These are phyloP conservation scores for Cladosporium sphaerospermum DNA, from an alignment of 2,329 filamentous ascomycete genomes.

Conservation along the genomic window DNA sequence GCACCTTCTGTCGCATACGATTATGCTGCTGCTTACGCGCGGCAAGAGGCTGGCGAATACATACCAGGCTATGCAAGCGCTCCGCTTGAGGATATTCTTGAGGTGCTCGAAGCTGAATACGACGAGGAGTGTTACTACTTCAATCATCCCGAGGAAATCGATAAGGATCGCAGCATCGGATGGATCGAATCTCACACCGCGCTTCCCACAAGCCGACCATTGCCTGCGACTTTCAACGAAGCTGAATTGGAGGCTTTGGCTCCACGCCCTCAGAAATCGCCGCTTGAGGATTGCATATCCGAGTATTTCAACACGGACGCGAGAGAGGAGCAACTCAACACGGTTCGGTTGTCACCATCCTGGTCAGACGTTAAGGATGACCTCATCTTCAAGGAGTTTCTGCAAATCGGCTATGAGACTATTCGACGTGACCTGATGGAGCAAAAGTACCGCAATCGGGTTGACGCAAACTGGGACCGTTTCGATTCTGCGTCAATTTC, in stretches of 20 bases:
- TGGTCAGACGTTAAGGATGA: conserved; percentile 47
- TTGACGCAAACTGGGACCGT: conserved; percentile 17
- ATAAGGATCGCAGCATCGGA: conserved; percentile 40
- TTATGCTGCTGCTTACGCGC: conserved; percentile 5
- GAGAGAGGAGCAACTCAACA: conserved; percentile 39
- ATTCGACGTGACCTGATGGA: conserved; percentile 37
- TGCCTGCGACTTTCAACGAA: conserved; percentile 39
- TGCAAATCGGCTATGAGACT: conserved; percentile 34
- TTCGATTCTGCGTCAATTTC: conserved; percentile 2
- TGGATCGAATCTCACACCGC: conserved; percentile 41
- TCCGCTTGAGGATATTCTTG: not conserved
- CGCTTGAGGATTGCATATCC: conserved; percentile 43
- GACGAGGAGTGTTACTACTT: conserved; percentile 40
- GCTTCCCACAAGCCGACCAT: conserved; percentile 36
- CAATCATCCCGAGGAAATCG: conserved; percentile 39
- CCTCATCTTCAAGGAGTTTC: conserved; percentile 44
- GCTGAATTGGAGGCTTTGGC: conserved; percentile 39
- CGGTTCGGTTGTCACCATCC: conserved; percentile 44
- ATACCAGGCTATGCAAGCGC: not conserved
- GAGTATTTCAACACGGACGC: conserved; percentile 43
- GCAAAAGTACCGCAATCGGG: conserved; percentile 20
- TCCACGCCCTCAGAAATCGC: conserved; percentile 30
- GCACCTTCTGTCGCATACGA: conserved; percentile 10
- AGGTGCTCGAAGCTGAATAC: conserved; percentile 35
- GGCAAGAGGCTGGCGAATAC: not conserved